Evolutionary conservation across 2,329 filamentous ascomycete genomes (phyloP).

Genomic region (Ceratocystis variospora): DNA sequence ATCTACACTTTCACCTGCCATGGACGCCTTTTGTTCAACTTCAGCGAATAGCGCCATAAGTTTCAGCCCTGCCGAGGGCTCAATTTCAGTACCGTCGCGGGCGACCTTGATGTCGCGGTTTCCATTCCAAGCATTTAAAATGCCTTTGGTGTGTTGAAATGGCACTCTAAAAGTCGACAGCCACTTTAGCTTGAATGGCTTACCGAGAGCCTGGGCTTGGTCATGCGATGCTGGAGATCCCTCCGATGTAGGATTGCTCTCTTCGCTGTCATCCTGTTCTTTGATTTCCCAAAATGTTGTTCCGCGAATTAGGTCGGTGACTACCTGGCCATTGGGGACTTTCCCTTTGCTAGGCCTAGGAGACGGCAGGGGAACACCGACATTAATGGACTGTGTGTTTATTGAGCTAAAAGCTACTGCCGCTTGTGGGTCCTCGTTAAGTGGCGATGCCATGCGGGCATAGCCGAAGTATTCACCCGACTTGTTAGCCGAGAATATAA

Average conservation of each 20-base stretch:
- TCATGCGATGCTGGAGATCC: conserved; percentile 35
- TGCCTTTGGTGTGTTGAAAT: conserved; percentile 74
- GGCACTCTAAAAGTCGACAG: conserved; percentile 68
- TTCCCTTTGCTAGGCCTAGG: conserved; percentile 63
- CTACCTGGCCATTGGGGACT: conserved; percentile 71
- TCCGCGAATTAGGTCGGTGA: conserved; percentile 83
- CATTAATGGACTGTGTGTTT: conserved; percentile 45
- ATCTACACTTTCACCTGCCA: background rate
- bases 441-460: conserved; percentile 74
- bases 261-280: conserved; percentile 29
- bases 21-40: conserved; percentile 28
- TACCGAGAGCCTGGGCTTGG: conserved; percentile 40
- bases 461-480: conserved; percentile 96
- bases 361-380: conserved; percentile 56
- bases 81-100: conserved; percentile 82
- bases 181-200: conserved; percentile 86
- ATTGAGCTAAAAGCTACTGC: conserved; percentile 57
- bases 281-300: conserved; percentile 89
- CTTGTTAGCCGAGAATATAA: conserved; percentile 94
- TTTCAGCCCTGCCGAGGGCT: conserved; percentile 63
- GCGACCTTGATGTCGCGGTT: conserved; percentile 95
- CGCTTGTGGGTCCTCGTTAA: conserved; percentile 60
- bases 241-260: background rate
- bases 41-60: conserved; percentile 66
- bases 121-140: conserved; percentile 89